Evolutionary conservation across 2,329 filamentous ascomycete genomes (phyloP), one percentile per base, ranked within the genome.

Genomic region (Cadophora luteo-olivacea): DNA sequence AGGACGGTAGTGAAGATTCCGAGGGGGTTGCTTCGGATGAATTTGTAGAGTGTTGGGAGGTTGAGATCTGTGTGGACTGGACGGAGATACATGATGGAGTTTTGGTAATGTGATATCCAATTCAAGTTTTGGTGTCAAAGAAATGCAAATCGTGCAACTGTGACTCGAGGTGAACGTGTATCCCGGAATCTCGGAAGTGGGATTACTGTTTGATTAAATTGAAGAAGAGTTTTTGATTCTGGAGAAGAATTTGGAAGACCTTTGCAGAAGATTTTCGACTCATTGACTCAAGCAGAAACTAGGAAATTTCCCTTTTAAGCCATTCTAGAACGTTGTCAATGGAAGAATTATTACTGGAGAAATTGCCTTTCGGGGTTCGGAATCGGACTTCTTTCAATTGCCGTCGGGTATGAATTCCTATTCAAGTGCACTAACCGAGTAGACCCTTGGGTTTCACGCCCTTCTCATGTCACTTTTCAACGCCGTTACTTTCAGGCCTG

Each of bases 1-100:
- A 91, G 86, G 5, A 86, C 87, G 0, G 89, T 91, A 9, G 87
- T 91, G 8, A 91, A 74, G 16, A 91, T 80, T 0, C 89, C 89
- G 0, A 91, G 81, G 0, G 89, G 87, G 73, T 90, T 86, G 16
- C 85, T 82, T 24, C 81, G 82, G 73, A 91, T 87, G 63, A 91
- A 81, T 65, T 84, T 78, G 41, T 84, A 84, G 25, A 91, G 82
- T 2, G 79, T 78, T 0, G 80, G 78, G 65, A 87, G 79, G 66
- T 81, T 77, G 8, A 78, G 72, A 71, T 91, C 88, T 11, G 82
- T 84, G 76, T 89, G 87, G 19, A 77, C 81, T 12, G 77, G 77
- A 24, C 82, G 84, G 70, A 91, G 83, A 78, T 90, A 86, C 89
- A 91, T 91, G 14, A 8, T 68, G 32, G n/a, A 36, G 48, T 16